Conservation (phyloP, 73 alveolate genomes). For the Tetrahymena borealis region DNA sequence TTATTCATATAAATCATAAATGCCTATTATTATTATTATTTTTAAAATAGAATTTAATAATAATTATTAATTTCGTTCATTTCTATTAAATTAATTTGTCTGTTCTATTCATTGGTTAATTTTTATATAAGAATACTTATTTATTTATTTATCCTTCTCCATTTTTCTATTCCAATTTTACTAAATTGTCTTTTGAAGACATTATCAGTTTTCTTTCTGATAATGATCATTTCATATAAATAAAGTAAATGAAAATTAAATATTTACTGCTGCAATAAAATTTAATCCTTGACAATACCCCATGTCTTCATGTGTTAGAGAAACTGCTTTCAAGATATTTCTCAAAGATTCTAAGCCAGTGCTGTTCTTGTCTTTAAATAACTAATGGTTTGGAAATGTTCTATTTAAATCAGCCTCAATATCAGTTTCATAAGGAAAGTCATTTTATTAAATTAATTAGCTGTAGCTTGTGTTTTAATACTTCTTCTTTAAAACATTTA, state of each 20-base stretch:
- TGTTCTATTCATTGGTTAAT: too few relatives aligned
- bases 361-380: conserved; percentile 5
- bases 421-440: conserved; percentile 22
- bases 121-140: too few relatives aligned
- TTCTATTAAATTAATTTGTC: too few relatives aligned
- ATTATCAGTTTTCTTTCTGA: too few relatives aligned
- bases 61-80: too few relatives aligned
- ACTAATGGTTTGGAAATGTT: conserved; percentile 24
- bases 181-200: too few relatives aligned
- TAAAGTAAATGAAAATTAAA: neutral
- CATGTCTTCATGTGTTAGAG: conserved; percentile 34
- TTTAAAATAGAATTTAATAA: too few relatives aligned
- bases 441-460: neutral
- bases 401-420: conserved; percentile 23
- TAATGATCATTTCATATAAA: too few relatives aligned
- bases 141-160: too few relatives aligned
- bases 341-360: conserved; percentile 32
- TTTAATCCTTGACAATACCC: conserved; percentile 44
- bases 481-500: conserved; percentile 1
- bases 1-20: conserved; percentile 23
- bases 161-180: too few relatives aligned
- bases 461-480: conserved; percentile 1
- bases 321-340: conserved; percentile 32
- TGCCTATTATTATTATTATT: neutral
- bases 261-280: conserved; percentile 10